These are phyloP conservation scores for Trichoderma semiorbis DNA, from an alignment of 2,329 filamentous ascomycete genomes.

Conservation along the genomic window DNA sequence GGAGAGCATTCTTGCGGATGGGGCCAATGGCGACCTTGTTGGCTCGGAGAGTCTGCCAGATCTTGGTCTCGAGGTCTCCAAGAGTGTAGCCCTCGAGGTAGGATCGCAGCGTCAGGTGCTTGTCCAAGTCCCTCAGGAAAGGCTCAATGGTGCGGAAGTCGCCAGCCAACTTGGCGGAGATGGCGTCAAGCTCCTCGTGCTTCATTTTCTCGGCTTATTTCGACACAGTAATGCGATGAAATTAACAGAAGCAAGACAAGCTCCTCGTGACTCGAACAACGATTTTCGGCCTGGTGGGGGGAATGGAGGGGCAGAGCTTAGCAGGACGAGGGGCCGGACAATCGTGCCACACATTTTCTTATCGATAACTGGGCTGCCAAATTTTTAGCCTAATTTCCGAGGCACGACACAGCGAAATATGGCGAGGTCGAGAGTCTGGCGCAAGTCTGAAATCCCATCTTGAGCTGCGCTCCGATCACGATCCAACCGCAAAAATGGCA, in stretches of 20 bases:
- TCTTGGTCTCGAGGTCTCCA: constrained; percentile 71
- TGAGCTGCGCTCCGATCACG: constrained; percentile 29
- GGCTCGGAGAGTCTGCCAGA: constrained; percentile 78
- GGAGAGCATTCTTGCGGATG: constrained; percentile 71
- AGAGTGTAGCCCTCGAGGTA: constrained; percentile 80
- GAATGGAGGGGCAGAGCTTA: constrained; percentile 24
- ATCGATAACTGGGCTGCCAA: constrained; percentile 23
- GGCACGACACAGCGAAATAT: constrained; percentile 20
- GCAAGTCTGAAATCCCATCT: constrained; percentile 16
- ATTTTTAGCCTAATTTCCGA: constrained; percentile 28
- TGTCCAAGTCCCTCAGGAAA: constrained; percentile 73
- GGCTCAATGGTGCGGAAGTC: constrained; percentile 84
- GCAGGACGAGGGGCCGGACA: constrained; percentile 16
- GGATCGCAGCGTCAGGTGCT: constrained; percentile 80
- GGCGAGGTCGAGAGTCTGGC: constrained; percentile 6
- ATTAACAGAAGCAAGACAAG: constrained; percentile 7
- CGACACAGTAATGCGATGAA: constrained; percentile 2
- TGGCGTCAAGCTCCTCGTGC: constrained; percentile 51
- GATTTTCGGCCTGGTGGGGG: constrained; percentile 26
- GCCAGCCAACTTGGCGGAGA: constrained; percentile 49
- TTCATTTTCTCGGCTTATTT: constrained; percentile 45
- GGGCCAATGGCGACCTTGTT: constrained; percentile 83
- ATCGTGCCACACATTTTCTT: constrained; percentile 14
- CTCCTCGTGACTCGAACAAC: constrained; percentile 24
- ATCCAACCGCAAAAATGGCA: constrained; percentile 41